Conservation (phyloP, 2,329 filamentous ascomycete species). For the Neonectria hederae region DNA sequence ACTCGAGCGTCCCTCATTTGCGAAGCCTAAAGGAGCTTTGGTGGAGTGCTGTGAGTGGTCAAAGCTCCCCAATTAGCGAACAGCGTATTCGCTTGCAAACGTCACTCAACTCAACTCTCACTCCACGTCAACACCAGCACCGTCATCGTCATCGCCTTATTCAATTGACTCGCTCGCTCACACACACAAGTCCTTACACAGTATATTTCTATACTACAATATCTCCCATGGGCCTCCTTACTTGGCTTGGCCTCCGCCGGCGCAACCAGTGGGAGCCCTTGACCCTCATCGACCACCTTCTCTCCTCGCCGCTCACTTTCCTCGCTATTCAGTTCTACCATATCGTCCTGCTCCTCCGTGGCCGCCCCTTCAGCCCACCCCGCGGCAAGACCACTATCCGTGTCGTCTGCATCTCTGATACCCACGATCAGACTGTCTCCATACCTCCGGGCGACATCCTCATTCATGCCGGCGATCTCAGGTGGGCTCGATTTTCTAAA, state of each 20-base stretch:
- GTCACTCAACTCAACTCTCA: slow-evolving; percentile 22
- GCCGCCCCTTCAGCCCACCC: slow-evolving; percentile 68
- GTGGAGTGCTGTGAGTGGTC: not conserved
- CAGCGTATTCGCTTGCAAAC: slow-evolving; percentile 19
- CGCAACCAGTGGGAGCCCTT: slow-evolving; percentile 58
- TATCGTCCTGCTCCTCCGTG: slow-evolving; percentile 73
- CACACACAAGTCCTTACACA: not conserved
- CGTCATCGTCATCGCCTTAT: not conserved
- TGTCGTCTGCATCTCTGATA: slow-evolving; percentile 91
- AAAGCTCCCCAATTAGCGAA: slow-evolving; percentile 20
- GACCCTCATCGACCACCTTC: slow-evolving; percentile 68
- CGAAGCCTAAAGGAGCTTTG: not conserved
- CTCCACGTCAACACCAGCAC: slow-evolving; percentile 9
- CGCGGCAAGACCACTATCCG: slow-evolving; percentile 67
- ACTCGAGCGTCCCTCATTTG: too few species aligned
- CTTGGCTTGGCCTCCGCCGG: slow-evolving; percentile 58
- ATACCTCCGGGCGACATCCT: slow-evolving; percentile 84
- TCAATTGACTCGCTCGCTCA: not conserved
- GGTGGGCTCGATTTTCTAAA: not conserved
- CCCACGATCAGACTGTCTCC: slow-evolving; percentile 71
- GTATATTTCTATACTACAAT: too few species aligned
- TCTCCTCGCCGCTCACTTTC: slow-evolving; percentile 74
- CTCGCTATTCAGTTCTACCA: slow-evolving; percentile 71
- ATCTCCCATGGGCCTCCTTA: slow-evolving; percentile 55
- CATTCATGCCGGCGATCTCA: slow-evolving; percentile 80